A percentile compares a stretch with the other conserved stretches of the same genome.
Conservation (phyloP, 2,329 filamentous ascomycete genomes). For the Nigrospora oryzae region DNA sequence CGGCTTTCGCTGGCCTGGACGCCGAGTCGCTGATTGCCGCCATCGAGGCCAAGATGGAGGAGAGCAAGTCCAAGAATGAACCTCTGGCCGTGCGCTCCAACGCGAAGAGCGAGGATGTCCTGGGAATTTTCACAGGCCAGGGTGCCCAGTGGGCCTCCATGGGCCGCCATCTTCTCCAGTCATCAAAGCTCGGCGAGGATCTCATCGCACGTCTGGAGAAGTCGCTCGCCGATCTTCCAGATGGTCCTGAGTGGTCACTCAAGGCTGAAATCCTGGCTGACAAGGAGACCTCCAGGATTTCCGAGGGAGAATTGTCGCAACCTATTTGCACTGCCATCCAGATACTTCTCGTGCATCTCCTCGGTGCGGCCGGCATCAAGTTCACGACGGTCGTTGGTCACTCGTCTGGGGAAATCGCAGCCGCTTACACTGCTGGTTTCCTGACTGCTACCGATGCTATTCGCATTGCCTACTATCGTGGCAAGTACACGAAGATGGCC, state of each 20-base stretch:
- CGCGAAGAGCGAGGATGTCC: constrained; percentile 6
- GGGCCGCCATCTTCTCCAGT: constrained; percentile 13
- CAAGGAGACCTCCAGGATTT: constrained; percentile 10
- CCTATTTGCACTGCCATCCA: constrained; percentile 31
- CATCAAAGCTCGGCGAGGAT: background rate
- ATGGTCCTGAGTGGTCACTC: constrained; percentile 12
- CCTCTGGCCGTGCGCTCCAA: background rate
- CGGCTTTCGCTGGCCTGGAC: background rate
- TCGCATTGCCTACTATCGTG: constrained; percentile 24
- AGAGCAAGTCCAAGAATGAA: background rate
- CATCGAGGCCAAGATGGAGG: background rate
- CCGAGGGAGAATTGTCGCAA: constrained; percentile 19
- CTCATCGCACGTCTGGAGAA: background rate
- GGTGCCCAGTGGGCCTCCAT: constrained; percentile 24
- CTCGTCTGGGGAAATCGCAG: constrained; percentile 12
- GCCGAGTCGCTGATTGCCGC: background rate
- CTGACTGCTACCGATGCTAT: constrained; percentile 12
- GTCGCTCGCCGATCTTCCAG: constrained; percentile 1
- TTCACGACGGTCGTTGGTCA: constrained; percentile 17
- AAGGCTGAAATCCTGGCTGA: constrained; percentile 9
- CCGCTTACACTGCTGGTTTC: constrained; percentile 17
- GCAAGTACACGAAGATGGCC: constrained; percentile 27
- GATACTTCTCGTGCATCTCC: constrained; percentile 27
- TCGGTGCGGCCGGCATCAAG: constrained; percentile 17
- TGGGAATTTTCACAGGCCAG: constrained; percentile 24